Conservation (phyloP, 768 basidiomycete species). For the Roridomyces roridus region DNA sequence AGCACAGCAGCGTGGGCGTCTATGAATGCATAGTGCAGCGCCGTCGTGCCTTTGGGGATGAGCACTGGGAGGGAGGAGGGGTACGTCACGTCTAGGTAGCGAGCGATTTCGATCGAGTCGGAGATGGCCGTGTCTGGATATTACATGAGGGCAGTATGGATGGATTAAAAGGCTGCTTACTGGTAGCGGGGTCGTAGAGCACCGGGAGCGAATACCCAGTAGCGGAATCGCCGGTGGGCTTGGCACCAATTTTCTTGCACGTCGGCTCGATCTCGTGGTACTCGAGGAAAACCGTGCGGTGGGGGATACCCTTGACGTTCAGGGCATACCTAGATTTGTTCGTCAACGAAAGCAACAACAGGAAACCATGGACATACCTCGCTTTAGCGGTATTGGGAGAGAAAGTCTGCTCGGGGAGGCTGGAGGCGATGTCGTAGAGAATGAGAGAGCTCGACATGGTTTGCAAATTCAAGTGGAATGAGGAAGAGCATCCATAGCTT, state of each 20-base stretch:
- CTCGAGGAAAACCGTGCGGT: conserved; percentile 58
- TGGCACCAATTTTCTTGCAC: conserved; percentile 42
- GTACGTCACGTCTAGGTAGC: conserved; percentile 57
- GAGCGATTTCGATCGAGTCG: conserved; percentile 53
- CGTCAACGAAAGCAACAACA: not conserved
- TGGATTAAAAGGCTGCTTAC: not conserved
- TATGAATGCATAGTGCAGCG: conserved; percentile 41
- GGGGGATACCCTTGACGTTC: conserved; percentile 43
- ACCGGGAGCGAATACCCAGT: conserved; percentile 53
- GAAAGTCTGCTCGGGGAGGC: conserved; percentile 34
- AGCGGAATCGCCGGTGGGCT: conserved; percentile 41
- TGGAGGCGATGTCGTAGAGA: conserved; percentile 46
- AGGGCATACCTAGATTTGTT: conserved; percentile 36
- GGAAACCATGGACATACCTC: conserved; percentile 27
- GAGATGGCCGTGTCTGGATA: conserved; percentile 32
- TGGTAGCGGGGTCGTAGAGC: conserved; percentile 53
- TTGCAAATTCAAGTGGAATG: too few species aligned
- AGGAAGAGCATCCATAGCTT: too few species aligned
- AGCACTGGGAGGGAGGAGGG: conserved; percentile 44
- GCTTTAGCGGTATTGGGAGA: conserved; percentile 41
- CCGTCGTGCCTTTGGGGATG: conserved; percentile 42
- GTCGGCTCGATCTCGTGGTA: conserved; percentile 51
- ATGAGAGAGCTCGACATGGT: conserved; percentile 31
- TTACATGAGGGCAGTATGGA: not conserved
- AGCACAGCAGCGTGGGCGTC: conserved; percentile 20